A percentile compares a stretch with the other conserved stretches of the same genome.
phyloP scores from a whole-genome alignment of 208 protist genomes.

The Naegleria fowleri region DNA sequence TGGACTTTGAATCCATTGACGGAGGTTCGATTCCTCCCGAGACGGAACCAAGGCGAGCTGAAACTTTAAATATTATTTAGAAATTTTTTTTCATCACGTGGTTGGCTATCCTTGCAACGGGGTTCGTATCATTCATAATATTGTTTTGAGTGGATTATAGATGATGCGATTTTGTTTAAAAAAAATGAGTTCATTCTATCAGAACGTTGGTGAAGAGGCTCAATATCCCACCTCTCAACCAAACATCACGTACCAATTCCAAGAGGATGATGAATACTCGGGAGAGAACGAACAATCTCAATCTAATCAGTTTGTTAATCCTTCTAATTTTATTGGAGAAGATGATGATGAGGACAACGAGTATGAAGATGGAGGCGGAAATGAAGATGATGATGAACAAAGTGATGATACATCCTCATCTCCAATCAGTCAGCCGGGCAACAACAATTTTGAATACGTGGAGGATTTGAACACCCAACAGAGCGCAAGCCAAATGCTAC shows the following conservation, averaged over 20 bases:
- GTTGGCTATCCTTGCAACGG: too few species aligned
- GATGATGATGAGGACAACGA: constrained; percentile 1
- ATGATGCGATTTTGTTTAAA: too few species aligned
- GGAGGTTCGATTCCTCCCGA: too few species aligned
- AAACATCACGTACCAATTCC: background rate
- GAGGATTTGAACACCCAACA: background rate
- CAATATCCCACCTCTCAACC: background rate
- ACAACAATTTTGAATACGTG: background rate
- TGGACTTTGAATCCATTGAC: too few species aligned
- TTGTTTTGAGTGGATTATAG: too few species aligned
- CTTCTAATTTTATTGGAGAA: background rate
- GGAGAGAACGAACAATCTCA: background rate
- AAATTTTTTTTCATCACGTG: too few species aligned
- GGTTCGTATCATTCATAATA: too few species aligned
- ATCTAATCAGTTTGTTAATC: background rate
- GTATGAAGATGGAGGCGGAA: background rate
- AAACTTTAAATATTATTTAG: too few species aligned
- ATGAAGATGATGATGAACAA: background rate
- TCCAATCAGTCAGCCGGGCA: background rate
- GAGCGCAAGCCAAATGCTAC: background rate
- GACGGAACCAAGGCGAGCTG: too few species aligned
- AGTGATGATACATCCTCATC: background rate
- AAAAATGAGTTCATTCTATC: too few species aligned
- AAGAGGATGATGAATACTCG: background rate
- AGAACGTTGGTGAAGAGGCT: too few species aligned